phyloP scores from a whole-genome alignment of 208 protist species.

The Kentomonas sorsogonicus region DNA sequence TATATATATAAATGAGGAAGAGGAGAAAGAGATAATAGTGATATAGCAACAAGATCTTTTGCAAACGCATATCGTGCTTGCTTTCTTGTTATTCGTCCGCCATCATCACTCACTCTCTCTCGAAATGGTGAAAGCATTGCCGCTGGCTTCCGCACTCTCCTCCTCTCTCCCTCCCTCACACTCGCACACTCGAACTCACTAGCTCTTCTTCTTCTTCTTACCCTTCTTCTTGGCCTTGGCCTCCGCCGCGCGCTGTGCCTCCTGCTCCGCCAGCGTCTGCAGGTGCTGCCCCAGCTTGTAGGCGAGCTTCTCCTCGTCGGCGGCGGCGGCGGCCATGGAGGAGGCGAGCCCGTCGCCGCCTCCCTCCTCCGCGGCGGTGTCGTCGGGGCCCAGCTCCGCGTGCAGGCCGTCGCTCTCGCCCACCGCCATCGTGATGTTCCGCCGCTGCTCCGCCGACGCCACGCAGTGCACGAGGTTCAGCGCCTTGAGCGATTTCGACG shows the following conservation, averaged over 20 bases:
- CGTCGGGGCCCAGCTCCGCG: slow-evolving; percentile 58
- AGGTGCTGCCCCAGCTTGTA: slow-evolving; percentile 59
- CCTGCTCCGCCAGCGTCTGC: slow-evolving; percentile 60
- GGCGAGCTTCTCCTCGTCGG: slow-evolving; percentile 17
- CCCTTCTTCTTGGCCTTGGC: slow-evolving; percentile 30
- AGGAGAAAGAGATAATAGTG: slow-evolving; percentile 11
- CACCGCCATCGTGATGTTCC: slow-evolving; percentile 45
- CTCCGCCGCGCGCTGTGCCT: slow-evolving; percentile 51
- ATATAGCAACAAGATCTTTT: too few relatives aligned
- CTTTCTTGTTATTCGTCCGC: too few relatives aligned
- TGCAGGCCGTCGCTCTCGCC: slow-evolving; percentile 66
- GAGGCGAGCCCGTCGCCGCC: too few relatives aligned
- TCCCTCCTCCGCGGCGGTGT: slow-evolving; percentile 23
- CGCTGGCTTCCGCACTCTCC: too few relatives aligned
- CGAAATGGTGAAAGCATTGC: too few relatives aligned
- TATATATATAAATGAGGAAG: slow-evolving; percentile 8
- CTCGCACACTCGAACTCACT: too few relatives aligned
- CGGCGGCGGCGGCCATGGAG: slow-evolving; percentile 7
- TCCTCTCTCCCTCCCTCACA: too few relatives aligned
- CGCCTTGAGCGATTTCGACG: slow-evolving; percentile 59
- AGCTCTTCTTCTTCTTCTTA: slow-evolving; percentile 21
- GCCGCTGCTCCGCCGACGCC: slow-evolving; percentile 41
- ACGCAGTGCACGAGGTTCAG: slow-evolving; percentile 68
- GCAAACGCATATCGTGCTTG: too few relatives aligned
- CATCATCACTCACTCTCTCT: too few relatives aligned